phyloP scores from a whole-genome alignment of 495 filamentous ascomycete species.

The Aspergillus olivimuriae region DNA sequence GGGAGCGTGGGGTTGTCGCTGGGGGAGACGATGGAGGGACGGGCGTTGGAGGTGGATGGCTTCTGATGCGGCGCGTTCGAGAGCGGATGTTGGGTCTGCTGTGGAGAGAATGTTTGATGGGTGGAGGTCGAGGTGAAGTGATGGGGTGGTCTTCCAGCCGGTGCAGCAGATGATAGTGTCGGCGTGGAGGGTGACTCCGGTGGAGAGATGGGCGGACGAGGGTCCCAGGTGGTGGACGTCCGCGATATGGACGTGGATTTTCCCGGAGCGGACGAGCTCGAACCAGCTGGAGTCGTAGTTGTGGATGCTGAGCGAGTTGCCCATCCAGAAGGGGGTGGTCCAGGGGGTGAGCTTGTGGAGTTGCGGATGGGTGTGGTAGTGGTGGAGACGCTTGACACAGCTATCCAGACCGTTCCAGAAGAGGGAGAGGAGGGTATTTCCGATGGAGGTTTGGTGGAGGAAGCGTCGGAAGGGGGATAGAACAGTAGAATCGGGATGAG shows the following conservation, averaged over 20 bases:
- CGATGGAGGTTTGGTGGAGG: conserved; percentile 59
- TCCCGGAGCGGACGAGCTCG: conserved; percentile 50
- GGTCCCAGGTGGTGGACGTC: conserved; percentile 47
- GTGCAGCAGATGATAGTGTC: conserved; percentile 63
- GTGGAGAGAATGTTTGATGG: no score
- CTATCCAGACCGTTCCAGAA: conserved; percentile 59
- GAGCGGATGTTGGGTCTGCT: no score
- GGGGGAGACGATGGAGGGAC: no score
- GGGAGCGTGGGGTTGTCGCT: no score
- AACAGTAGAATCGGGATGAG: conserved; percentile 52
- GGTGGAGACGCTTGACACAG: conserved; percentile 51
- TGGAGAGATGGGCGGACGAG: conserved; percentile 46
- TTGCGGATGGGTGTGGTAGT: conserved; percentile 53
- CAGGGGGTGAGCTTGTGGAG: conserved; percentile 56
- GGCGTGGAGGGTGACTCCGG: conserved; percentile 43
- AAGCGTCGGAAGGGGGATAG: conserved; percentile 41
- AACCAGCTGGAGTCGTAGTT: conserved; percentile 63
- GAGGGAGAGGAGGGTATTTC: conserved; percentile 54
- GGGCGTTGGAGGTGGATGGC: no score
- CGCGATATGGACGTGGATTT: conserved; percentile 53
- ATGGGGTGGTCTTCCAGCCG: conserved; percentile 66
- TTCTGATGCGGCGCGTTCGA: no score
- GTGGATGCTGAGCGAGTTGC: conserved; percentile 51
- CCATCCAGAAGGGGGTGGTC: conserved; percentile 49
- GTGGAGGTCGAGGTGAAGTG: no score